Conservation (phyloP, 306 rosid genomes). For the Quercus bicolor region DNA sequence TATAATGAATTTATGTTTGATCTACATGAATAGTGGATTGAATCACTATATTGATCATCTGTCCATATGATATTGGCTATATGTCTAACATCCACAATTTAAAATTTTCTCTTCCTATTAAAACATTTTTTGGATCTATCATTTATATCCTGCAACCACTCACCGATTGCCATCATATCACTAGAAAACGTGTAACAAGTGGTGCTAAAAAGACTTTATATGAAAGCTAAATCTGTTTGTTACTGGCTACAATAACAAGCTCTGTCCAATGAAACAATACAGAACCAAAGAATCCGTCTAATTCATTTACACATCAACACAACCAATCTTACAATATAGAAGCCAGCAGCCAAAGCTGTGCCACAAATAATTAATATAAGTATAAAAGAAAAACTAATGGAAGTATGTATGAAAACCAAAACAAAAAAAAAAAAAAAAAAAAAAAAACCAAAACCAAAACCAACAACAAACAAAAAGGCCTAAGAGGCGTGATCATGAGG, state of each 20-base stretch:
- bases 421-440: background rate
- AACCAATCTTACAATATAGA: background rate
- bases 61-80: too few species aligned
- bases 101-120: too few species aligned
- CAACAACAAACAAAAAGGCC: background rate
- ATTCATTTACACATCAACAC: background rate
- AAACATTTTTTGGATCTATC: background rate
- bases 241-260: background rate
- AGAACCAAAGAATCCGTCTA: slow-evolving; percentile 15
- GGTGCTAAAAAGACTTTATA: background rate
- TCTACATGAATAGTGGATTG: too few species aligned
- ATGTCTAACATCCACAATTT: too few species aligned
- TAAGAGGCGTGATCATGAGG: background rate
- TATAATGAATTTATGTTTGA: too few species aligned
- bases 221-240: background rate
- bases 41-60: too few species aligned
- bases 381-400: too few species aligned
- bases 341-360: background rate
- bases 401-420: background rate
- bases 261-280: background rate
- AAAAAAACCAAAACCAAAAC: background rate
- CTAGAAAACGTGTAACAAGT: background rate
- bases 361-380: background rate
- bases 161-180: background rate
- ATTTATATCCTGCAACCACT: too few species aligned